Base-by-base conservation (phyloP, 257 asterid species). In the Penstemon davidsonii region DNA sequence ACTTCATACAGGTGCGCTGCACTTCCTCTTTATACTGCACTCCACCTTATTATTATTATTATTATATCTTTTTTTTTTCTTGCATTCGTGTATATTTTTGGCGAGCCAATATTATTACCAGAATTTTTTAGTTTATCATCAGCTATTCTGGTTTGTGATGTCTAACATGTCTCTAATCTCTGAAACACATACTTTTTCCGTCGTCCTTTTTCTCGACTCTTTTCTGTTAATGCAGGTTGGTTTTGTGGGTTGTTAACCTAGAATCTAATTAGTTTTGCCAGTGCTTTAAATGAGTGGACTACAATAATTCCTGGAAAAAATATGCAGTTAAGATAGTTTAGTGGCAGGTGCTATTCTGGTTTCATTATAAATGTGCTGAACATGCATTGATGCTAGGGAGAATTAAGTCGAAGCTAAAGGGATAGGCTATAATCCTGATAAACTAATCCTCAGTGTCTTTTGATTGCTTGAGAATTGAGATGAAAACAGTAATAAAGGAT, bases 1-100 rank as follows among this genome's bases (percentile, higher is more conserved):
- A 90, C 85, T 55, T 94, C 72, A 71, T 88, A 73, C 97, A 94
- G 99, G 98, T 92, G 68, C 65, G 74, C 64, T 68, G 65, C 73
- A 50, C 46, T 45, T 70, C 58, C 46, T 44, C 25, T 25, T 45
- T 15, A 55, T 61, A 51, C 60, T 56, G 51, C 66, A 70, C 54
- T 52, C 68, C 60, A 11, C 49, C 63, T 25, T 25, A 25, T 25
- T 25, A 15, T 73, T 60, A 44, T 52, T 67, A n/a, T 55, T 80
- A 36, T 64, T 64, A 7, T 76, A 19, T 54, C 69, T 46, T 76
- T 51, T 46, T 68, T 50, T 51, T 45, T 55, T 33, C 62, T 61
- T 57, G 4, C 6, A 60, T 62, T 54, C 63, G 36, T 37, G 38
- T 60, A 38, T 8, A 8, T 13, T 37, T 67, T n/a, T 55, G 47